Conservation (phyloP, 345 rosid genomes). For the Salix brachista region DNA sequence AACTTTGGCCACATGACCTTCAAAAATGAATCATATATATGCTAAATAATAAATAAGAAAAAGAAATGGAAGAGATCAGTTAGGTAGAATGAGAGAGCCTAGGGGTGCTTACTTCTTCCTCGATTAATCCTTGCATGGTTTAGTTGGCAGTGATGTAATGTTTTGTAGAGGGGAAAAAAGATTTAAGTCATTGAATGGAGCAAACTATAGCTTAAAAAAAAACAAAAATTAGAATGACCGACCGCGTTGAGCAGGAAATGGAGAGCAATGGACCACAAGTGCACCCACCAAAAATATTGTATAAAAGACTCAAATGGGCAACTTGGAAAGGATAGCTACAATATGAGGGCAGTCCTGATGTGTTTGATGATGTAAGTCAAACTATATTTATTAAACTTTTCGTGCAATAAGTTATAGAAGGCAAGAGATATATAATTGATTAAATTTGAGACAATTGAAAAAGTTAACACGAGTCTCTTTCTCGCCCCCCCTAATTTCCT, state of each 20-base stretch:
- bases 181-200: background rate
- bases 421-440: background rate
- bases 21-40: background rate
- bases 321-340: background rate
- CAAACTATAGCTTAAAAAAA: background rate
- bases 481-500: background rate
- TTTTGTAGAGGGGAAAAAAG: background rate
- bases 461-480: background rate
- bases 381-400: background rate
- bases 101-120: background rate
- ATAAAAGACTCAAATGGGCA: background rate
- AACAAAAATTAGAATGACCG: background rate
- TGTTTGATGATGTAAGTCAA: conserved; percentile 3
- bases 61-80: background rate
- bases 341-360: background rate
- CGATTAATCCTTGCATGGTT: background rate
- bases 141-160: background rate
- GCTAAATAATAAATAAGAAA: background rate
- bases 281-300: background rate
- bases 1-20: background rate
- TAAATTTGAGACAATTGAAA: background rate
- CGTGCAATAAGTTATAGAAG: background rate
- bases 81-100: background rate
- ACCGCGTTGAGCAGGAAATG: background rate
- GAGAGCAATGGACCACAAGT: background rate